phyloP scores from a whole-genome alignment of 768 basidiomycete species.

The Kwoniella dendrophila region DNA sequence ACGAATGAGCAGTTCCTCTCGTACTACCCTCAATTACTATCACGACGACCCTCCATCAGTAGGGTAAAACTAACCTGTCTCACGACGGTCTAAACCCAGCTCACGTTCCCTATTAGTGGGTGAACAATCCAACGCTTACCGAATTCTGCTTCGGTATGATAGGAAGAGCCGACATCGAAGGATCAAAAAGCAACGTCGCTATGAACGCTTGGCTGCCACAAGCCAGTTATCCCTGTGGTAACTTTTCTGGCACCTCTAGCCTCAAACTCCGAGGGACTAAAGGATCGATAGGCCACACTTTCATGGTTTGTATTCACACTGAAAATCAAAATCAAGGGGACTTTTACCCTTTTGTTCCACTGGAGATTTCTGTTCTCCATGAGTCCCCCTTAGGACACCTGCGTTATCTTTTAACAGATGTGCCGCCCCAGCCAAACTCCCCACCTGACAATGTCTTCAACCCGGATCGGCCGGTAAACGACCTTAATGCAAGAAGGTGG shows the following conservation, averaged over 20 bases:
- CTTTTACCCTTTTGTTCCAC: constrained; percentile 80
- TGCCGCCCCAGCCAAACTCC: constrained; percentile 81
- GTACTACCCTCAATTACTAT: constrained; percentile 80
- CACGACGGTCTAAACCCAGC: constrained; percentile 79
- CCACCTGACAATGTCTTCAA: constrained; percentile 77
- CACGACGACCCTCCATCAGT: constrained; percentile 73
- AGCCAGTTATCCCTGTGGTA: constrained; percentile 79
- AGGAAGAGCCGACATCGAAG: constrained; percentile 80
- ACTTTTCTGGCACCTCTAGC: constrained; percentile 79
- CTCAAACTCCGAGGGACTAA: constrained; percentile 76
- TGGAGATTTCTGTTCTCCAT: constrained; percentile 77
- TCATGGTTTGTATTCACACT: constrained; percentile 79
- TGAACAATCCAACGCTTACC: constrained; percentile 80
- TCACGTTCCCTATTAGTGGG: constrained; percentile 70
- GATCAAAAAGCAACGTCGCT: constrained; percentile 81
- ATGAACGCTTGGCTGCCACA: constrained; percentile 81
- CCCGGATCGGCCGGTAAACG: constrained; percentile 68
- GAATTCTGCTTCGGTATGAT: constrained; percentile 79
- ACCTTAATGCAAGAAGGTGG: constrained; percentile 73
- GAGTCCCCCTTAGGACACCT: constrained; percentile 79
- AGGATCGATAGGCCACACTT: constrained; percentile 82
- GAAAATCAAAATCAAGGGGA: constrained; percentile 79
- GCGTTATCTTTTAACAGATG: constrained; percentile 78
- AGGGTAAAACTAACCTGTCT: constrained; percentile 83
- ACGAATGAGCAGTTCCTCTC: constrained; percentile 78